These are phyloP conservation scores for Fusarium sulawesiense DNA, from an alignment of 2,329 filamentous ascomycete species.

Conservation along the genomic window DNA sequence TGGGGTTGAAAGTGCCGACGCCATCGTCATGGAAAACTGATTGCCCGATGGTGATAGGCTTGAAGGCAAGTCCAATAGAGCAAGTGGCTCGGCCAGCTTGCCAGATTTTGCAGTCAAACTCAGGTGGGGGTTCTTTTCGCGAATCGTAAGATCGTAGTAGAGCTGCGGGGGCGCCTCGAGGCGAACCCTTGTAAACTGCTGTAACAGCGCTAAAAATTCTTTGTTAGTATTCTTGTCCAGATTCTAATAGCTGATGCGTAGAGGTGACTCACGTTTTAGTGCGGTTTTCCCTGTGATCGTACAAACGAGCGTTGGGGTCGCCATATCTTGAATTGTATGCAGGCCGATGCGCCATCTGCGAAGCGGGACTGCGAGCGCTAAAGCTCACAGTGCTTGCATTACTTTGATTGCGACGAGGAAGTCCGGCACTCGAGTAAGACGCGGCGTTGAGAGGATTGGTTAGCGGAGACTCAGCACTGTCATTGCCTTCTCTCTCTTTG, in stretches of 20 bases:
- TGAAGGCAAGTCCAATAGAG: constrained; percentile 92
- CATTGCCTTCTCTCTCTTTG: constrained; percentile 84
- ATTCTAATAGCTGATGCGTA: background rate
- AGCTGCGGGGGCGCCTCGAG: constrained; percentile 73
- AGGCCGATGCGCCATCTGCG: constrained; percentile 64
- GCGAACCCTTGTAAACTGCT: constrained; percentile 87
- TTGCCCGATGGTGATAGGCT: constrained; percentile 93
- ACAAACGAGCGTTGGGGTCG: constrained; percentile 86
- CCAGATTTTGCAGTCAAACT: constrained; percentile 97
- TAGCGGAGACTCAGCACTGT: constrained; percentile 61
- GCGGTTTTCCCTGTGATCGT: constrained; percentile 85
- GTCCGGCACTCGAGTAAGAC: constrained; percentile 57
- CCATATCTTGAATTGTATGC: constrained; percentile 72
- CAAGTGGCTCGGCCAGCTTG: constrained; percentile 95
- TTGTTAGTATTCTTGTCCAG: constrained; percentile 23
- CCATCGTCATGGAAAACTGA: constrained; percentile 95
- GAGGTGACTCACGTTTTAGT: constrained; percentile 83
- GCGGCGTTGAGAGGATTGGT: constrained; percentile 56
- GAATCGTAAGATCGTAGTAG: constrained; percentile 95
- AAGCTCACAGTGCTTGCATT: constrained; percentile 87
- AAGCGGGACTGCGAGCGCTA: constrained; percentile 72
- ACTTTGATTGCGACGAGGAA: constrained; percentile 73
- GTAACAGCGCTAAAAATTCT: constrained; percentile 78
- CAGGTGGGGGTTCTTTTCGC: constrained; percentile 86
- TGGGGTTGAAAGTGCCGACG: constrained; percentile 89